A percentile compares a stretch with the other conserved stretches of the same genome.
Conservation (phyloP, 202 grass and related monocot genomes). For the Cymbopogon flexuosus region DNA sequence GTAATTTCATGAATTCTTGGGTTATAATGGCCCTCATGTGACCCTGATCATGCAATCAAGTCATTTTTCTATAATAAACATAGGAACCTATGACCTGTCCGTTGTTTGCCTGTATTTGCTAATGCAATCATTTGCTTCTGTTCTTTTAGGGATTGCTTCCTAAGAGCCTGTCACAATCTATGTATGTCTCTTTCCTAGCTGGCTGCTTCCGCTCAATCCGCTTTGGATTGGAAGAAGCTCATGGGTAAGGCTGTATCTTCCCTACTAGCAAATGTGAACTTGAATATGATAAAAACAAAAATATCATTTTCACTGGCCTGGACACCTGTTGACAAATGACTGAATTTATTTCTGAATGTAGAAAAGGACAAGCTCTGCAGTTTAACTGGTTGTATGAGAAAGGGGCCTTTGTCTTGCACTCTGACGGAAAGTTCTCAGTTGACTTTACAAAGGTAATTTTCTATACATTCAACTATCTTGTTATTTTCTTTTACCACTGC, state of each 20-base stretch:
- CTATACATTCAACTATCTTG: not conserved
- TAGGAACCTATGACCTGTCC: not conserved
- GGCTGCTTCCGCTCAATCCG: conserved; percentile 87
- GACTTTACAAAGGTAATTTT: conserved; percentile 75
- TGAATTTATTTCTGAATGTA: conserved; percentile 23
- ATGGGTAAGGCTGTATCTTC: conserved; percentile 65
- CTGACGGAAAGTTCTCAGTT: conserved; percentile 78
- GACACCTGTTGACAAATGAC: not conserved
- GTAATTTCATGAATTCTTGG: conserved; percentile 26
- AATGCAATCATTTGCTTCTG: conserved; percentile 12
- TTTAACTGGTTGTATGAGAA: conserved; percentile 96
- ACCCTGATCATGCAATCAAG: not conserved
- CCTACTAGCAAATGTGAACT: not conserved
- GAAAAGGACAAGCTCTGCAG: conserved; percentile 88
- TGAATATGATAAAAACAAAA: not conserved
- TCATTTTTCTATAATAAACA: conserved; percentile 9
- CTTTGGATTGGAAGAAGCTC: conserved; percentile 87
- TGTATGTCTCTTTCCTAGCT: conserved; percentile 91
- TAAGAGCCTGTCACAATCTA: conserved; percentile 76
- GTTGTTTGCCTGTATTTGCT: not conserved
- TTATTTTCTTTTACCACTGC: not conserved
- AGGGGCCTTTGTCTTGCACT: conserved; percentile 75
- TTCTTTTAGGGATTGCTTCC: conserved; percentile 69
- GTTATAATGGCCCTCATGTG: not conserved
- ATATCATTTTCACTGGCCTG: not conserved